A percentile compares a stretch with the other conserved stretches of the same genome.
These are phyloP conservation scores for Acacia concinna DNA, from an alignment of 331 rosid species.

Conservation along the genomic window DNA sequence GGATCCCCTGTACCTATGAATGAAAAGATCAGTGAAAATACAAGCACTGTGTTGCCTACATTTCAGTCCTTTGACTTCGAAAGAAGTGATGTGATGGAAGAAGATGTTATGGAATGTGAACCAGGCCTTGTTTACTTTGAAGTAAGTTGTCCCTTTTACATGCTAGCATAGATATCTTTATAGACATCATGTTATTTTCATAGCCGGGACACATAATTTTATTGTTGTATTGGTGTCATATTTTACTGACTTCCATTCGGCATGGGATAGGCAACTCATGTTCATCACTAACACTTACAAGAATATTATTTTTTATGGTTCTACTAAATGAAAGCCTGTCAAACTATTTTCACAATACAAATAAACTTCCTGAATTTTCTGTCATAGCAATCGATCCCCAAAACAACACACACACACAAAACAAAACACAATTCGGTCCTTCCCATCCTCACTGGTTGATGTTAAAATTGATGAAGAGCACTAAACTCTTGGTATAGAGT, in stretches of 20 bases:
- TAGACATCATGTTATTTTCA: neutral
- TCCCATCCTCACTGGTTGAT: neutral
- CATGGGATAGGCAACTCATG: constrained; percentile 1
- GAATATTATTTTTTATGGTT: neutral
- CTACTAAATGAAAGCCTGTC: neutral
- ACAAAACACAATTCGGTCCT: no score
- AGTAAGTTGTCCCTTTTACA: constrained; percentile 45
- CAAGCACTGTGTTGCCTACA: constrained; percentile 52
- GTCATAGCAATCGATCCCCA: neutral
- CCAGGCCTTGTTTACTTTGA: constrained; percentile 91
- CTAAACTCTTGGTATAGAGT: neutral
- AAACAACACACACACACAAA: no score
- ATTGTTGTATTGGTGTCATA: neutral
- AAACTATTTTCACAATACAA: neutral
- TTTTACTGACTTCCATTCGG: constrained; percentile 16
- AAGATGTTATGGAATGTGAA: constrained; percentile 83
- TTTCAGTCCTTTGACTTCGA: constrained; percentile 71
- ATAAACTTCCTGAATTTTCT: neutral
- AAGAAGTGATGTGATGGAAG: constrained; percentile 83
- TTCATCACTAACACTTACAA: neutral
- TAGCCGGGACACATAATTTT: neutral
- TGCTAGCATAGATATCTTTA: constrained; percentile 7
- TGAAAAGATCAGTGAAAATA: constrained; percentile 28
- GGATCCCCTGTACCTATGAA: constrained; percentile 22
- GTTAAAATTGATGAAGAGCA: neutral